Evolutionary conservation across 768 basidiomycete genomes (phyloP), one percentile per base, ranked within the genome.

Genomic region (Agrocybe praecox): DNA sequence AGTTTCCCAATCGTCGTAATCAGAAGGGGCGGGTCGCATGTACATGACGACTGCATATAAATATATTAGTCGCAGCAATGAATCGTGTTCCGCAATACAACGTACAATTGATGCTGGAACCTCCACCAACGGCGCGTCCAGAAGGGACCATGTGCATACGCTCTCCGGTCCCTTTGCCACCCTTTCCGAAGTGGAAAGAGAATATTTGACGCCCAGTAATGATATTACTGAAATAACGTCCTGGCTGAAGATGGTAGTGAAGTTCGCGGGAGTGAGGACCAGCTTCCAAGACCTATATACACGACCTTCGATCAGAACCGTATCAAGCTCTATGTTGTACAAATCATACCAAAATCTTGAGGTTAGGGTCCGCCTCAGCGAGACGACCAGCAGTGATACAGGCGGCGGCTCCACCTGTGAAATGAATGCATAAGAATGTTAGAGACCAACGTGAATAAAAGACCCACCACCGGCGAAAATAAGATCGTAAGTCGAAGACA

Each of bases 1-100:
- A 1, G 56, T 70, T 62, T 81, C 79, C 87, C 87, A 88, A 49
- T 83, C 82, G 59, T 89, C 84, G 47, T 82, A 87, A 63, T 89
- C 88, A 0, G 85, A 87, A 1, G 83, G 80, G 8, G 82, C 68
- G 14, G 84, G 80, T 22, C 87, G 79, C 0, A 78, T 81, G 58
- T 87, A 88, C 75, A 82, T 75, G 65, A 76, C 75, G 57, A 79
- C 79, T 81, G 15, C 2, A 19, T 45, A 18, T 15, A 36, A 6
- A 9, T 45, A 22, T 46, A 21, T 60, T n/a, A 44, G 56, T n/a
- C 32, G 4, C 34, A 53, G 17, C 18, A 14, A 44, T 14, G 18
- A 43, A 34, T 19, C 18, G 26, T 11, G 11, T 17, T 18, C 5
- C 1, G 33, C 6, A 26, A 19, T 8, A 29, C 7, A 33, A 63